A percentile compares a stretch with the other conserved stretches of the same genome.
Evolutionary conservation across 2,329 filamentous ascomycete genomes (phyloP).

Genomic region (Zymoseptoria tritici): DNA sequence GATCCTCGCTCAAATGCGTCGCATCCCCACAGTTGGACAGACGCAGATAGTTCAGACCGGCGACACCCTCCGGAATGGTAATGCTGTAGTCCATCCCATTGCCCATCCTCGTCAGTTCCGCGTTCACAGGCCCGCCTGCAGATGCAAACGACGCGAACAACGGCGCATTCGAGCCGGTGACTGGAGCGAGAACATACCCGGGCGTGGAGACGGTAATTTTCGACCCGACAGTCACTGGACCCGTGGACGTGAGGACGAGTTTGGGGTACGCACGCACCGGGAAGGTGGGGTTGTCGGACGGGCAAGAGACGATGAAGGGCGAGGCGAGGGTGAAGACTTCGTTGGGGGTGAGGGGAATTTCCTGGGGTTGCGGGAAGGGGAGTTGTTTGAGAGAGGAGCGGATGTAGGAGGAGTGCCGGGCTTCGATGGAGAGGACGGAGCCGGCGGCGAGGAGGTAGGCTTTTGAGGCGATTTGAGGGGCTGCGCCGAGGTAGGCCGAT

Average conservation of each 20-base stretch:
- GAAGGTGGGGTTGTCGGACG: slow-evolving; percentile 46
- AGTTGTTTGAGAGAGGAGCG: slow-evolving; percentile 34
- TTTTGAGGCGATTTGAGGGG: slow-evolving; percentile 49
- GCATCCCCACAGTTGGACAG: slow-evolving; percentile 16
- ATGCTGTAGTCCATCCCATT: slow-evolving; percentile 16
- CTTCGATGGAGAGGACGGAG: slow-evolving; percentile 56
- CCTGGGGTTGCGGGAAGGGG: slow-evolving; percentile 54
- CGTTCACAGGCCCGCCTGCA: slow-evolving; percentile 13
- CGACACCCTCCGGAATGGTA: slow-evolving; percentile 16
- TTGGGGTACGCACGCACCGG: slow-evolving; percentile 46
- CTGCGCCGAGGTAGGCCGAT: slow-evolving; percentile 55
- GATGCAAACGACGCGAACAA: slow-evolving; percentile 18
- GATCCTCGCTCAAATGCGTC: slow-evolving; percentile 12
- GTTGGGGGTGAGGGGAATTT: slow-evolving; percentile 51
- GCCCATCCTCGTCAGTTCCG: slow-evolving; percentile 7
- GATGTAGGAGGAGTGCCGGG: slow-evolving; percentile 53
- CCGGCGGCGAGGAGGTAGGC: slow-evolving; percentile 55
- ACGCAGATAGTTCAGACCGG: slow-evolving; percentile 19
- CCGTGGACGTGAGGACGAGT: slow-evolving; percentile 12
- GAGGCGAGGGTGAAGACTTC: slow-evolving; percentile 58
- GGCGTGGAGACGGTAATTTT: slow-evolving; percentile 9
- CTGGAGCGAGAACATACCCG: slow-evolving; percentile 8
- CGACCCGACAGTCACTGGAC: slow-evolving; percentile 9
- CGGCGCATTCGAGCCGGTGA: slow-evolving; percentile 2
- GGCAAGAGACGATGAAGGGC: slow-evolving; percentile 54